phyloP scores from a whole-genome alignment of 257 asterid genomes.

The Forsythia viridissima region DNA sequence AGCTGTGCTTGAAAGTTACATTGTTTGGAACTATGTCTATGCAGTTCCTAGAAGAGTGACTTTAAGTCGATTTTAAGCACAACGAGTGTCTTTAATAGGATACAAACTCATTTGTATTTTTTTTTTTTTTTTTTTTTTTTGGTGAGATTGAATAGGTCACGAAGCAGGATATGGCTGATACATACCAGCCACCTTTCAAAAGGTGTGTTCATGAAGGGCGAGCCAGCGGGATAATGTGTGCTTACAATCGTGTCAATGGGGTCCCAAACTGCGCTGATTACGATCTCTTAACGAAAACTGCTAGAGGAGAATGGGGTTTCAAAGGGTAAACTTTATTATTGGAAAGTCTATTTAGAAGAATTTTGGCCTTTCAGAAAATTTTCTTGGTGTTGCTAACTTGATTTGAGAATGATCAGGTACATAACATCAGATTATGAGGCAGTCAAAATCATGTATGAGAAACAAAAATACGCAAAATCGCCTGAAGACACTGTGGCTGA shows the following conservation, averaged over 20 bases:
- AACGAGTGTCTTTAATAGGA: neutral
- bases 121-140: neutral
- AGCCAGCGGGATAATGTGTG: constrained; percentile 53
- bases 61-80: neutral
- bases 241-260: constrained; percentile 47
- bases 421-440: constrained; percentile 74
- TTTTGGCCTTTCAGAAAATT: neutral
- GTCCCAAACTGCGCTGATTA: constrained; percentile 45
- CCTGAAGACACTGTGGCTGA: constrained; percentile 69
- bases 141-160: constrained; percentile 32
- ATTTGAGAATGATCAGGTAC: constrained; percentile 39
- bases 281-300: constrained; percentile 50
- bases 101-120: neutral
- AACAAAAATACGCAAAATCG: constrained; percentile 43
- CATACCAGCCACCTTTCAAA: constrained; percentile 52
- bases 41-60: no score
- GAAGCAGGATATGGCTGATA: constrained; percentile 53
- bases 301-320: constrained; percentile 71
- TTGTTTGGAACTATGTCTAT: no score
- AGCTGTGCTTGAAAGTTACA: neutral
- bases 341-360: neutral
- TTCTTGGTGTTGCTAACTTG: neutral
- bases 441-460: constrained; percentile 34
- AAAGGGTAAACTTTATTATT: constrained; percentile 37
- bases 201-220: constrained; percentile 42